phyloP scores from a whole-genome alignment of 2,329 filamentous ascomycete genomes.

The Phoma herbarum region DNA sequence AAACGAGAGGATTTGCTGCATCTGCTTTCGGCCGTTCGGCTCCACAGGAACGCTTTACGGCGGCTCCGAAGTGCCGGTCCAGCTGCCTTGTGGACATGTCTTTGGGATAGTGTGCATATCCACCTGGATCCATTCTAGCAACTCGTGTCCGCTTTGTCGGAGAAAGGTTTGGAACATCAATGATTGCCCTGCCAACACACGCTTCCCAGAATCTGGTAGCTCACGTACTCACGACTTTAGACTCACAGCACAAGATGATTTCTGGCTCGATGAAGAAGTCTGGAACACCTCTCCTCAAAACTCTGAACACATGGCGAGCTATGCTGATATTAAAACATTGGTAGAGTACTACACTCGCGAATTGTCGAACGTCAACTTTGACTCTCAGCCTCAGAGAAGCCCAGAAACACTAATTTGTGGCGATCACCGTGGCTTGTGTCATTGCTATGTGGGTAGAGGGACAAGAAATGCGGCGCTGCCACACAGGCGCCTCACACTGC shows the following conservation, averaged over 20 bases:
- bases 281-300: not conserved
- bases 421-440: constrained; percentile 6
- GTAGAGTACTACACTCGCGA: not conserved
- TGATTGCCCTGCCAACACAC: not conserved
- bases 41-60: constrained; percentile 2
- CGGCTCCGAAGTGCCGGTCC: constrained; percentile 20
- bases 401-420: not conserved
- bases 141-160: constrained; percentile 30
- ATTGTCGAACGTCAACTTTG: constrained; percentile 1
- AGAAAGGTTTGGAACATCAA: constrained; percentile 1
- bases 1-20: constrained; percentile 20
- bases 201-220: not conserved
- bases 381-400: not conserved
- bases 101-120: constrained; percentile 27
- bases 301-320: not conserved
- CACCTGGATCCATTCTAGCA: constrained; percentile 20
- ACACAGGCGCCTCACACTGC: constrained; percentile 1
- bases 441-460: not conserved
- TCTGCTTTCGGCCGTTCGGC: constrained; percentile 25
- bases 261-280: constrained; percentile 14
- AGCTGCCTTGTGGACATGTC: constrained; percentile 27
- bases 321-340: not conserved
- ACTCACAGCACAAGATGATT: not conserved
- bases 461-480: not conserved
- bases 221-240: not conserved